These are phyloP conservation scores for Alternaria arborescens DNA, from an alignment of 2,329 filamentous ascomycete genomes.

Conservation along the genomic window DNA sequence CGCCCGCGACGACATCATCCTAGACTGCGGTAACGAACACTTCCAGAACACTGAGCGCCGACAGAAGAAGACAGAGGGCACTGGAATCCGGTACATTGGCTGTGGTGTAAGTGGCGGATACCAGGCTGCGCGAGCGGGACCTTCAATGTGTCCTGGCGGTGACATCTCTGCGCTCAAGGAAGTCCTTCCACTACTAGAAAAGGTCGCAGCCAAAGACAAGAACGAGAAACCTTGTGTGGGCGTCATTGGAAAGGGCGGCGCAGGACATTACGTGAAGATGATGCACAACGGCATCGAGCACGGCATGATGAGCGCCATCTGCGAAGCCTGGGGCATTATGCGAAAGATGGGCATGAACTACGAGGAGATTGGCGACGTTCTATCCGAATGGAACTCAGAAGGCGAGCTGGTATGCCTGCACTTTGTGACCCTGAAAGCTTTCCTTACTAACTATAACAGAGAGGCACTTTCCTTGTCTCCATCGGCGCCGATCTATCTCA, in stretches of 20 bases:
- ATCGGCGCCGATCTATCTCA: conserved; percentile 70
- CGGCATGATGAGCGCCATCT: conserved; percentile 72
- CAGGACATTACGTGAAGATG: conserved; percentile 79
- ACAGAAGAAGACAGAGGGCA: conserved; percentile 64
- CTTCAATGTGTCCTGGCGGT: conserved; percentile 73
- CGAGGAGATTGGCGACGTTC: conserved; percentile 68
- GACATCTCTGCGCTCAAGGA: conserved; percentile 65
- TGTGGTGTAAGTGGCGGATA: conserved; percentile 75
- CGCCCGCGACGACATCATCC: conserved; percentile 69
- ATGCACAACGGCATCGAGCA: conserved; percentile 79
- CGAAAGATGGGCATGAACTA: conserved; percentile 65
- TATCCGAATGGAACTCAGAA: conserved; percentile 67
- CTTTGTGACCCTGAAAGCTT: background rate
- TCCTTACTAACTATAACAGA: conserved; percentile 30
- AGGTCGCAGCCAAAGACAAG: conserved; percentile 69
- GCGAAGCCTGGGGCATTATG: conserved; percentile 72
- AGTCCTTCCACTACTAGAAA: conserved; percentile 68
- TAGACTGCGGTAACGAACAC: conserved; percentile 75
- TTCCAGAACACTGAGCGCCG: conserved; percentile 70
- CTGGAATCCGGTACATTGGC: conserved; percentile 71
- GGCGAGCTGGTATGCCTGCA: conserved; percentile 61
- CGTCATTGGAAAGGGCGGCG: conserved; percentile 67
- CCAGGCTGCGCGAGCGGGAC: conserved; percentile 70
- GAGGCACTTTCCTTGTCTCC: conserved; percentile 68
- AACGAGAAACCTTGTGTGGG: conserved; percentile 68